Evolutionary conservation across 2,329 filamentous ascomycete species (phyloP), one percentile per base, ranked within the genome.

Genomic region (Sporothrix humicola): DNA sequence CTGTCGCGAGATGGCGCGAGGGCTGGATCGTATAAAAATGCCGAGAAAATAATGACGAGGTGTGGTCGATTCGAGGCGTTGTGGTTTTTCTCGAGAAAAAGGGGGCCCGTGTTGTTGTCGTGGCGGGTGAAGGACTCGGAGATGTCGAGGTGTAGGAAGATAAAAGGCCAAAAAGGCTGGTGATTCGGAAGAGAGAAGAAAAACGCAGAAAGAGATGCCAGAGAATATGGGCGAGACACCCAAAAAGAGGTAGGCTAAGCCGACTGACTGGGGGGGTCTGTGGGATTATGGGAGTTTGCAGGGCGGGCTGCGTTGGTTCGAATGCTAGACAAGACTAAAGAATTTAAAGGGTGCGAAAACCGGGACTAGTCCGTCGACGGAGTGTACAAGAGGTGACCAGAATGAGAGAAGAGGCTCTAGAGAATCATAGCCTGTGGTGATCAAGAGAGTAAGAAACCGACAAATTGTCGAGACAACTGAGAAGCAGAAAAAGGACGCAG

Each of bases 291-390:
- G 50, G 68, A 70, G 63, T 71, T 58, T 70, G 56, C 26, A 54
- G 72, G 66, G 72, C 58, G 65, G 54, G 54, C 68, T 48, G 66
- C 66, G 72, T 73, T 48, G 66, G 72, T 58, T 54, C 69, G 15
- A 61, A 54, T 73, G 44, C 63, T 73, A 56, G 26, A n/a, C 46
- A 56, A 71, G 66, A 61, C 66, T 71, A 69, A 69, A 63, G 63
- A 71, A 58, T 46, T 52, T 37, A 66, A 73, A 56, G 37, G 48
- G 72, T 73, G 72, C 72, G 72, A 73, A 73, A 73, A 73, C 58
- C 72, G 72, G 72, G 66, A 70, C 72, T 73, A 71, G 72, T 63
- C 69, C 54, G 46, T 66, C 61, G 61, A 66, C 61, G 61, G 61
- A 66, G 42, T n/a, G 9, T 10, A 48, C 61, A 69, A 54, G 72